Conservation (phyloP, 192 early-diverging fungal species). For the Allomyces arbusculus region DNA sequence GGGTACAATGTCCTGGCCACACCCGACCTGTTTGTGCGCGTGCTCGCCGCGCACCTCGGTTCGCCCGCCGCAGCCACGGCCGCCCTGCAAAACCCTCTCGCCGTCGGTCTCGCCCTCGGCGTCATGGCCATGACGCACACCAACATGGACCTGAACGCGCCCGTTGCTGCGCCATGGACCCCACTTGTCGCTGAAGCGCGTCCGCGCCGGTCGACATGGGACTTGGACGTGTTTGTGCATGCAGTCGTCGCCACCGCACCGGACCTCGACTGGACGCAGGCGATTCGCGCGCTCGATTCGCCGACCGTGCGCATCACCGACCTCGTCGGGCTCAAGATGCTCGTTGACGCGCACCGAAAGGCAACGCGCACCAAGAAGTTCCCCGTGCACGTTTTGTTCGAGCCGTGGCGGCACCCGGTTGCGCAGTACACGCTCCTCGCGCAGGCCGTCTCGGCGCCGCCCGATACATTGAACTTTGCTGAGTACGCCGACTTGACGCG, state of each 20-base stretch:
- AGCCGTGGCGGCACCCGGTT: not conserved
- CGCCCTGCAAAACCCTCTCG: conserved; percentile 4
- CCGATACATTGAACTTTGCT: conserved; percentile 5
- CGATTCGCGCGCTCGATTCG: conserved; percentile 40
- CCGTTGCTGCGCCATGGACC: conserved; percentile 36
- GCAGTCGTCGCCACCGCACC: conserved; percentile 16
- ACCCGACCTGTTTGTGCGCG: not conserved
- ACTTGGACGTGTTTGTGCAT: conserved; percentile 3
- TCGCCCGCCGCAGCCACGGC: not conserved
- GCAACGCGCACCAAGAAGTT: conserved; percentile 16
- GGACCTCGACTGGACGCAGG: conserved; percentile 35
- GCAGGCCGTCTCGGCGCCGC: not conserved
- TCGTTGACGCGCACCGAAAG: conserved; percentile 35
- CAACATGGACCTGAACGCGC: conserved; percentile 25
- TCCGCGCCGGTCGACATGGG: conserved; percentile 24
- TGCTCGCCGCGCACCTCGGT: not conserved
- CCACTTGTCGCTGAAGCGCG: conserved; percentile 2
- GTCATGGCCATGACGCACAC: conserved; percentile 33
- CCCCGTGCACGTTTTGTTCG: not conserved
- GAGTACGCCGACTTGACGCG: conserved; percentile 4
- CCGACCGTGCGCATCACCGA: conserved; percentile 34
- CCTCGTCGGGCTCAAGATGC: conserved; percentile 31
- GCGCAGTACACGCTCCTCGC: conserved; percentile 1
- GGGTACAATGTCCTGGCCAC: not conserved
- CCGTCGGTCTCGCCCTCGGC: conserved; percentile 34